These are phyloP conservation scores for Fusarium sp. DNA, from an alignment of 2,329 filamentous ascomycete genomes.

Conservation along the genomic window DNA sequence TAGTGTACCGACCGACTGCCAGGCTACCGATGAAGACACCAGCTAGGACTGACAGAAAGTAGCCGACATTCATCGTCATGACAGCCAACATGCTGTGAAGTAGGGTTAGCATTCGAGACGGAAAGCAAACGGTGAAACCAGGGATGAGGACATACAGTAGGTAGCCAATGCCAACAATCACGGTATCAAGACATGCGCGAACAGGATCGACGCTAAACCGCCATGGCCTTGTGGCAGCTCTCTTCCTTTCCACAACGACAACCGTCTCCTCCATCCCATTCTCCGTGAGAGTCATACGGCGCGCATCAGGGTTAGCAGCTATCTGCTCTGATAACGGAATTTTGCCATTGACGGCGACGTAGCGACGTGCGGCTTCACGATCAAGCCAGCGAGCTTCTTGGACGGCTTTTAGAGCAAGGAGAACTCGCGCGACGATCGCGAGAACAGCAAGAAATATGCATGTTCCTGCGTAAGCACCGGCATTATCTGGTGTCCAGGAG, in stretches of 20 bases:
- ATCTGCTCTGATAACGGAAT: conserved; percentile 68
- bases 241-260: conserved; percentile 73
- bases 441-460: conserved; percentile 92
- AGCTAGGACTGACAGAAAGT: conserved; percentile 82
- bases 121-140: neutral
- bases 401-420: conserved; percentile 78
- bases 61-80: conserved; percentile 90
- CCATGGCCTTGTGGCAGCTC: conserved; percentile 73
- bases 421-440: conserved; percentile 73
- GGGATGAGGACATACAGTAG: conserved; percentile 74
- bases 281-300: conserved; percentile 72
- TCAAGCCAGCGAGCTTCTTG: conserved; percentile 75
- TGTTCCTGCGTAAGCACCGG: conserved; percentile 83
- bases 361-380: conserved; percentile 78
- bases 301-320: conserved; percentile 69
- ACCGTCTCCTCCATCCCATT: conserved; percentile 87
- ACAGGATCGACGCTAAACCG: conserved; percentile 83
- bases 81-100: conserved; percentile 86
- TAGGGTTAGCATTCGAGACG: conserved; percentile 7
- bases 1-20: conserved; percentile 76
- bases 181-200: conserved; percentile 75
- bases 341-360: conserved; percentile 78
- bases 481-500: conserved; percentile 77
- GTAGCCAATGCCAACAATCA: conserved; percentile 83
- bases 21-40: conserved; percentile 90